Evolutionary conservation across 768 basidiomycete species (phyloP).

Genomic region (Lentinula raphanica): DNA sequence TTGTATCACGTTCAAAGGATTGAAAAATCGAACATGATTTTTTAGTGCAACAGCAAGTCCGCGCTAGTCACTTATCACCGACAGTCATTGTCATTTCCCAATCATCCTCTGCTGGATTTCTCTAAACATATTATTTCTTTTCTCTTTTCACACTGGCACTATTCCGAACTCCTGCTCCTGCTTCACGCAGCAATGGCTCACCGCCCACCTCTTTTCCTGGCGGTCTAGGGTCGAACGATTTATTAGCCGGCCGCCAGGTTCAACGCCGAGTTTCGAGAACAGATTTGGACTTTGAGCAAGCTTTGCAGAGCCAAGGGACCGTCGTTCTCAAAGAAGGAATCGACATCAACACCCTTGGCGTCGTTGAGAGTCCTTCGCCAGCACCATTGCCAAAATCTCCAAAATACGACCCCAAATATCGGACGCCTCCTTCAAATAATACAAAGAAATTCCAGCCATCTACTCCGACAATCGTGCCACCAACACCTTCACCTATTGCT

Average conservation of each 20-base stretch:
- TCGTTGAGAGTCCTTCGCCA: constrained; percentile 40
- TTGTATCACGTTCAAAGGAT: neutral
- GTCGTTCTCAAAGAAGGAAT: constrained; percentile 65
- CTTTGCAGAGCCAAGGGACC: constrained; percentile 61
- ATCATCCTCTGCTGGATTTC: neutral
- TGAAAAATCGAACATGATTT: neutral
- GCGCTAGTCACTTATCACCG: neutral
- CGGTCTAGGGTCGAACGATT: constrained; percentile 48
- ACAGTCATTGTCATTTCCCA: neutral
- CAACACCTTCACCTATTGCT: constrained; percentile 54
- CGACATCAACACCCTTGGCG: constrained; percentile 64
- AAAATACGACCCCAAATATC: constrained; percentile 11
- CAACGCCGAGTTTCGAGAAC: constrained; percentile 62
- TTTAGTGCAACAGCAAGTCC: neutral
- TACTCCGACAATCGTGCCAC: constrained; percentile 60
- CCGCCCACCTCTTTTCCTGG: constrained; percentile 43
- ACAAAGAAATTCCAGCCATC: constrained; percentile 41
- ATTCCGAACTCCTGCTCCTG: constrained; percentile 48
- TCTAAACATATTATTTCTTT: neutral
- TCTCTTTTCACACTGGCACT: constrained; percentile 54
- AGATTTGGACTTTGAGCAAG: constrained; percentile 81
- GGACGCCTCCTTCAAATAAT: constrained; percentile 14
- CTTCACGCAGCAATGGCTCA: constrained; percentile 36
- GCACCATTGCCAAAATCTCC: constrained; percentile 29
- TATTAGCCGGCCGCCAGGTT: constrained; percentile 24